Base-by-base conservation (phyloP, 148 eudicot genomes). In the Rhododendron williamsianum region DNA sequence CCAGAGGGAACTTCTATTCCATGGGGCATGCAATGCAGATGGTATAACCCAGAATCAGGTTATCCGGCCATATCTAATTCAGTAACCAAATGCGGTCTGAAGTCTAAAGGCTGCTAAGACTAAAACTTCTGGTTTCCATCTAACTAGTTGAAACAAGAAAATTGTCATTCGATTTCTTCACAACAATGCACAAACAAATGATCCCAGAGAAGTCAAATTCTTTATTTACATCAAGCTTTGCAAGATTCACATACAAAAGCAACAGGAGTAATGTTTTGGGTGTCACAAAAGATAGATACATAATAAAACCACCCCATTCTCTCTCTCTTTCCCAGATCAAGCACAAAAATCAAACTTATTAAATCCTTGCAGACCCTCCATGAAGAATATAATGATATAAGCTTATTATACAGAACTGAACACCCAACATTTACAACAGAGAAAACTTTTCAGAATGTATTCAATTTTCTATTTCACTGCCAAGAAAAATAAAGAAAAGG, bases 401-500 rank as follows among this genome's bases (percentile, higher is more conserved):
- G 21, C 72, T 43, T 86, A 46, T n/a, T 27, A 21, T 82, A 86
- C 76, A 51, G 58, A 52, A 43, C 83, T 76, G 35, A 38, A n/a
- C 6, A 82, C 74, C 23, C 67, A 36, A 69, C 82, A 88, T 88
- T 84, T 88, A 84, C 89, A 88, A 51, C 4, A 8, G 21, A 67
- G 71, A 76, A 85, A 35, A 13, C 18, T 71, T 49, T 76, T 23
- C 52, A 76, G 21, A 76, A 76, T 67, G 69, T 25, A n/a, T 67
- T 45, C 72, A 69, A 38, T 80, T 73, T 73, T 48, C 45, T 33
- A 69, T 25, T 25, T 35, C 77, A 81, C 63, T 16, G 82, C 41
- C 7, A 72, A 11, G 73, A 84, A 56, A 19, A 33, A 45, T 23
- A 19, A 27, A 72, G 12, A 48, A 81, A 72, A 72, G 15, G 45